phyloP scores from a whole-genome alignment of 2,329 filamentous ascomycete genomes.

The Myriosclerotinia duriaeana region DNA sequence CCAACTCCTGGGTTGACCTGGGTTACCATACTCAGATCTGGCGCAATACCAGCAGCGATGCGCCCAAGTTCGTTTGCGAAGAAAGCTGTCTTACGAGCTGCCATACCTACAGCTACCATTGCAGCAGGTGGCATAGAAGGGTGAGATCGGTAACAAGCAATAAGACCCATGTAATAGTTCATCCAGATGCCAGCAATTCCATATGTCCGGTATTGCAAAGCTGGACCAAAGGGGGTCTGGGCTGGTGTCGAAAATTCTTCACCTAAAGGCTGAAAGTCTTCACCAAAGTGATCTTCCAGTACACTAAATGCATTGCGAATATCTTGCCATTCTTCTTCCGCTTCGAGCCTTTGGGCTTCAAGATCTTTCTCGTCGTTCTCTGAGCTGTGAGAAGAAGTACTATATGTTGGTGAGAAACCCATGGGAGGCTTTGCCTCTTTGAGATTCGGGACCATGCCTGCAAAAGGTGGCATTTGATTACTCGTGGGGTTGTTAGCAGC shows the following conservation, averaged over 20 bases:
- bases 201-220: constrained; percentile 79
- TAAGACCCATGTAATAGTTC: constrained; percentile 80
- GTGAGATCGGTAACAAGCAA: constrained; percentile 78
- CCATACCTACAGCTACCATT: constrained; percentile 76
- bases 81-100: constrained; percentile 67
- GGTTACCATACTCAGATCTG: constrained; percentile 45
- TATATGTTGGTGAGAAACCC: constrained; percentile 33
- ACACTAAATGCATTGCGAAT: constrained; percentile 70
- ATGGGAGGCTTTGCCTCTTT: constrained; percentile 37
- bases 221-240: constrained; percentile 76
- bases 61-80: constrained; percentile 76
- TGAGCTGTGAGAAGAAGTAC: constrained; percentile 31
- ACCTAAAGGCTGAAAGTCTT: constrained; percentile 73
- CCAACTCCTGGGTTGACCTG: constrained; percentile 76
- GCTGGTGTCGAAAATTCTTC: constrained; percentile 63
- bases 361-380: constrained; percentile 35
- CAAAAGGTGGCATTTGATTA: constrained; percentile 35
- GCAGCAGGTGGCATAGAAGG: constrained; percentile 89
- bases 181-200: constrained; percentile 87
- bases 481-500: constrained; percentile 46
- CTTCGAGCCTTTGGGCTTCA: constrained; percentile 32
- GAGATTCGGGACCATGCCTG: constrained; percentile 38
- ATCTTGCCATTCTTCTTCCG: constrained; percentile 67
- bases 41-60: constrained; percentile 70
- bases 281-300: constrained; percentile 65